Evolutionary conservation across 1,284 basidiomycete genomes (phyloP).

Genomic region (Stygiomarasmius scandens): DNA sequence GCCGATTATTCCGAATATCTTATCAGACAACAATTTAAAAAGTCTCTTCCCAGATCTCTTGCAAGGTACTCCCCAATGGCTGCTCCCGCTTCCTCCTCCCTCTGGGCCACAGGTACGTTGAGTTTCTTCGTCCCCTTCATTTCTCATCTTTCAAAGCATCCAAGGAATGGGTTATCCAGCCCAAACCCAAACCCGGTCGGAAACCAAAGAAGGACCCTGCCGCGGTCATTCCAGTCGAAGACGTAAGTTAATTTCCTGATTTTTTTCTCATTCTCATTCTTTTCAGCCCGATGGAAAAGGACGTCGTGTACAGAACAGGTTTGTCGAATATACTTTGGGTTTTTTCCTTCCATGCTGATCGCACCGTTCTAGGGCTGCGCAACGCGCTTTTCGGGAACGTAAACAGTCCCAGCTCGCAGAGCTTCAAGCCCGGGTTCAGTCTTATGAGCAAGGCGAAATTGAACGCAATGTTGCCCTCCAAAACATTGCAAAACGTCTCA

Average conservation of each 20-base stretch:
- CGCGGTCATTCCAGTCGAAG: conserved; percentile 42
- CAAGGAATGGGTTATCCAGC: conserved; percentile 89
- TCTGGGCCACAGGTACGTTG: conserved; percentile 55
- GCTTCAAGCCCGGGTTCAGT: conserved; percentile 83
- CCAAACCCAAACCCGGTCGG: conserved; percentile 87
- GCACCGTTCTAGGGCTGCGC: conserved; percentile 66
- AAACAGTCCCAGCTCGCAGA: conserved; percentile 91
- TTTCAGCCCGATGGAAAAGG: conserved; percentile 56
- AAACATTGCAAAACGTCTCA: conserved; percentile 82
- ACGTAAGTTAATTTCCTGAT: conserved; percentile 40
- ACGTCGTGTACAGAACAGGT: conserved; percentile 80
- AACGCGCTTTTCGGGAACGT: conserved; percentile 89
- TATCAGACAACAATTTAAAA: conserved; percentile 38
- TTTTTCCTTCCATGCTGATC: conserved; percentile 1
- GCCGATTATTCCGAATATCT: conserved; percentile 36
- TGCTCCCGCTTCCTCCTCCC: conserved; percentile 42
- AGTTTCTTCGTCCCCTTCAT: conserved; percentile 5
- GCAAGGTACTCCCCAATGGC: conserved; percentile 16
- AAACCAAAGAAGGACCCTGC: conserved; percentile 70
- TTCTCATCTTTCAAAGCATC: conserved; percentile 54
- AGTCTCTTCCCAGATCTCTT: conserved; percentile 3
- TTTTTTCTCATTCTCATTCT: conserved; percentile 8
- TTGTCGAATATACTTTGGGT: conserved; percentile 15
- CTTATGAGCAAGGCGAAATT: conserved; percentile 89
- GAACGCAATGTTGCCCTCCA: conserved; percentile 88